phyloP scores from a whole-genome alignment of 768 basidiomycete species.

The Gloeopeniophorella convolvens region DNA sequence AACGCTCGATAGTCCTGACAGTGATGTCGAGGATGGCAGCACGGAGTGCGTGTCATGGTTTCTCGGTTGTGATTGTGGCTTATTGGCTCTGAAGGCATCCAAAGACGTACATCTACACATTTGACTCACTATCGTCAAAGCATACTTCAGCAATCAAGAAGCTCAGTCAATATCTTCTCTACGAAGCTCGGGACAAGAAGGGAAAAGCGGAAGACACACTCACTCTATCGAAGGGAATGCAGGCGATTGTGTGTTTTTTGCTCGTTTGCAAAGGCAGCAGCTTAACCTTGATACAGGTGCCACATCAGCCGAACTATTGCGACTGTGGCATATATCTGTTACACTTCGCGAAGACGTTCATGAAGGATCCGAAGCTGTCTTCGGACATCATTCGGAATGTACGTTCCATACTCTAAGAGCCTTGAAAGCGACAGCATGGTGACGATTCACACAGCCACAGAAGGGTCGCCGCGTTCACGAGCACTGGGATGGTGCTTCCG shows the following conservation, averaged over 20 bases:
- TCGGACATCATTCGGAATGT: constrained; percentile 42
- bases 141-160: constrained; percentile 60
- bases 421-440: too few species aligned
- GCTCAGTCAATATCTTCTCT: constrained; percentile 59
- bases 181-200: constrained; percentile 73
- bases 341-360: constrained; percentile 77
- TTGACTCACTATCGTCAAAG: constrained; percentile 80
- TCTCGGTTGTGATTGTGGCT: not conserved
- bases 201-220: constrained; percentile 24
- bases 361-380: constrained; percentile 51
- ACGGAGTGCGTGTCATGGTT: not conserved
- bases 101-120: constrained; percentile 64
- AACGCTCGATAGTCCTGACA: constrained; percentile 6
- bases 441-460: not conserved
- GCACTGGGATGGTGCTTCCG: constrained; percentile 15
- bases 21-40: constrained; percentile 7
- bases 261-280: not conserved
- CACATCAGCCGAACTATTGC: constrained; percentile 79
- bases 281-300: constrained; percentile 48
- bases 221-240: constrained; percentile 39
- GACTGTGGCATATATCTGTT: constrained; percentile 93
- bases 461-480: constrained; percentile 11
- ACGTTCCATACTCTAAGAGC: too few species aligned
- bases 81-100: constrained; percentile 35
- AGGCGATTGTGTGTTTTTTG: constrained; percentile 41